Conservation (phyloP, 2,329 filamentous ascomycete species). For the Fusarium nanum region DNA sequence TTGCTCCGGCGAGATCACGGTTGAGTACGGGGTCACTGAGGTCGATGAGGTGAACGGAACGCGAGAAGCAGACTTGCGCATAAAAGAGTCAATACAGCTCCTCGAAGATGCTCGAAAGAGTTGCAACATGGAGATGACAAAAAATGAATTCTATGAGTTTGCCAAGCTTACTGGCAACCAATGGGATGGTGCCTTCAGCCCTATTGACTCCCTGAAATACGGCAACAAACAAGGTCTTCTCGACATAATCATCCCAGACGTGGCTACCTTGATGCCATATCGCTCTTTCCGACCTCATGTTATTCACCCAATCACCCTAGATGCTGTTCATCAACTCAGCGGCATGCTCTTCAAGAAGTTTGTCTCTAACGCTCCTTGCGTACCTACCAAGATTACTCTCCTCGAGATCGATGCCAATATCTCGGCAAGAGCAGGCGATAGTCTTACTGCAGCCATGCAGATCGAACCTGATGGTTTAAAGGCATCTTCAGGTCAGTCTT, state of each 20-base stretch:
- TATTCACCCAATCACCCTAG: slow-evolving; percentile 5
- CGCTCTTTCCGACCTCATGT: slow-evolving; percentile 7
- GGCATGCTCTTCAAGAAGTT: slow-evolving; percentile 14
- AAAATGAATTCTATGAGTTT: slow-evolving; percentile 4
- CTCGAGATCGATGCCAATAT: slow-evolving; percentile 1
- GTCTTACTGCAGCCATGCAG: slow-evolving; percentile 10
- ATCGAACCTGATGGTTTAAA: not conserved
- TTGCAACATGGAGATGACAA: slow-evolving; percentile 1
- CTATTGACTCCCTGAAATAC: not conserved
- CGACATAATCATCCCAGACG: slow-evolving; percentile 2
- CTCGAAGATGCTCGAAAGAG: not conserved
- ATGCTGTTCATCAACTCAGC: slow-evolving; percentile 11
- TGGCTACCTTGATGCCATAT: slow-evolving; percentile 11
- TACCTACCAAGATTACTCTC: not conserved
- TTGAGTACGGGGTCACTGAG: not conserved
- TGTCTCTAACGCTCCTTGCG: slow-evolving; percentile 14
- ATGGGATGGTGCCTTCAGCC: slow-evolving; percentile 13
- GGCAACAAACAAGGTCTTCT: slow-evolving; percentile 9
- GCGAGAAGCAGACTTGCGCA: not conserved
- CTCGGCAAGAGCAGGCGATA: not conserved
- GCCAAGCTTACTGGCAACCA: slow-evolving; percentile 8
- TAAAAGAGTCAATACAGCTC: not conserved
- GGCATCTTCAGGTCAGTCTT: slow-evolving; percentile 3
- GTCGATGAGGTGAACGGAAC: not conserved
- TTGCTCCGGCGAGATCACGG: not conserved